Evolutionary conservation across 106 monocot species (phyloP), one percentile per base, ranked within the genome.

Genomic region (Gastrodia elata): DNA sequence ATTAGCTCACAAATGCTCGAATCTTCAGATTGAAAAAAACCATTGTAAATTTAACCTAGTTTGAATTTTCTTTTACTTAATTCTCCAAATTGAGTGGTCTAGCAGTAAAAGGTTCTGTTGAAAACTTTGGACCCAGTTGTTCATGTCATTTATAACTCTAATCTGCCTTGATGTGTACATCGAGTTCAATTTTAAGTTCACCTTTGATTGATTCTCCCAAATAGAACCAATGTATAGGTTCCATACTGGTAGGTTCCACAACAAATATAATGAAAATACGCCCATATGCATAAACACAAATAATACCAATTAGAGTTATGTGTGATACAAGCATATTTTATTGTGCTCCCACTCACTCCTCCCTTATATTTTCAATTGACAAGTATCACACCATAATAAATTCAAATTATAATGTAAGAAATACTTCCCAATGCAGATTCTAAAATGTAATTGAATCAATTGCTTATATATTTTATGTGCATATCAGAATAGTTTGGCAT

Each of bases 161-260:
- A n/a, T n/a, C n/a, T n/a, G n/a, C n/a, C n/a, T n/a, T n/a, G n/a
- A n/a, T n/a, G n/a, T n/a, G n/a, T n/a, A n/a, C n/a, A n/a, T n/a
- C n/a, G n/a, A n/a, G n/a, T n/a, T n/a, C n/a, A n/a, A n/a, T n/a
- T n/a, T n/a, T n/a, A n/a, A n/a, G n/a, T n/a, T n/a, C 59, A 58
- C 11, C 27, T 6, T 27, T 28, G 13, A 61, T 28, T 61, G 13
- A 30, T 61, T 61, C 14, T 61, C 61, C 27, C n/a, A n/a, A n/a
- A n/a, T n/a, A n/a, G n/a, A n/a, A n/a, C n/a, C n/a, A n/a, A n/a
- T n/a, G n/a, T n/a, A n/a, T n/a, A 61, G 11, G 61, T 32, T 24
- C 30, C 30, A 61, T 52, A 13, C 14, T 61, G 61, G 61, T 61
- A 32, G 61, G 32, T 61, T 61, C 61, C 61, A 61, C 61, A 61